A percentile compares a stretch with the other conserved stretches of the same genome.
phyloP scores from a whole-genome alignment of 129 eudicot genomes.

The Helianthus annuus region HanXRQr2.0-SUNRISE NC_035436.2:54484303-54484802 shows the following conservation, averaged over 20 bases:
- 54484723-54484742: too few species aligned
- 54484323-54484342: not conserved
- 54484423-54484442: not conserved
- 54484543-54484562: conserved; percentile 47
- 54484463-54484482: conserved; percentile 46
- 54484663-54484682: not conserved
- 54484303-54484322: conserved; percentile 32
- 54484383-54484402: conserved; percentile 6
- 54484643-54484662: conserved; percentile 23
- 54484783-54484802: too few species aligned
- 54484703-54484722: not conserved
- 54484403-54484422: conserved; percentile 5
- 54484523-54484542: conserved; percentile 27
- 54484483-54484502: conserved; percentile 32
- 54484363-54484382: conserved; percentile 1
- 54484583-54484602: conserved; percentile 42
- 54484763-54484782: too few species aligned
- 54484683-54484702: too few species aligned
- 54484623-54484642: conserved; percentile 5
- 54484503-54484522: conserved; percentile 22
- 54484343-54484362: conserved; percentile 10
- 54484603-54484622: conserved; percentile 31
- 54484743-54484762: too few species aligned
- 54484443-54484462: conserved; percentile 24
- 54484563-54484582: conserved; percentile 44